Percentiles rank a stretch among this genome's conserved stretches.
phyloP scores from a whole-genome alignment of 139 green algal genomes.

The Chlamydomonas applanata region DNA sequence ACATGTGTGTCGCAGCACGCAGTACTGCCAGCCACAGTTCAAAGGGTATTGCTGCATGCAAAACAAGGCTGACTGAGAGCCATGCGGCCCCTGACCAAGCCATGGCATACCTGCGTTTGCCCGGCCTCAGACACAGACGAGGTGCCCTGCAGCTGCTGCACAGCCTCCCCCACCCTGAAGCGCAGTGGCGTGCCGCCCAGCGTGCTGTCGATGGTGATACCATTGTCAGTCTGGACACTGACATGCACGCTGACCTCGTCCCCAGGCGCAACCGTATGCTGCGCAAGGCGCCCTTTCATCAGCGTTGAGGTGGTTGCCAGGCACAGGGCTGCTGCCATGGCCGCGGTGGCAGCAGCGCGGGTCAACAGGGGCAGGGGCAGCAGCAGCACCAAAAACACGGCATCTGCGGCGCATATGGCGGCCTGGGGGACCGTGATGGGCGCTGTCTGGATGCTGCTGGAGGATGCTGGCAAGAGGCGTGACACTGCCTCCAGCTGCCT shows the following conservation, averaged over 20 bases:
- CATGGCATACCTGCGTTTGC: neutral
- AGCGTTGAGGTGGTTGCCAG: neutral
- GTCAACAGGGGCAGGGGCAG: conserved; percentile 3
- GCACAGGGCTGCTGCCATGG: neutral
- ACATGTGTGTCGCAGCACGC: no score
- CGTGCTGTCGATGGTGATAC: conserved; percentile 20
- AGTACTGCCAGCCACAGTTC: no score
- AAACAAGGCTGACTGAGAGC: neutral
- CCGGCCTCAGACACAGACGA: no score
- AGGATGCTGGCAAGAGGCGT: neutral
- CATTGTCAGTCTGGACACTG: conserved; percentile 1
- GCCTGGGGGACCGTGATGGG: neutral
- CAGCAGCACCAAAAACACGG: conserved; percentile 14
- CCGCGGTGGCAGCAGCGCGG: conserved; percentile 7
- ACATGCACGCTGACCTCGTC: conserved; percentile 21
- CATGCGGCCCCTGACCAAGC: neutral
- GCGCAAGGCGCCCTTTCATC: neutral
- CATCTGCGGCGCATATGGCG: conserved; percentile 3
- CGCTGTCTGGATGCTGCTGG: neutral
- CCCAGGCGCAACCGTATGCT: neutral
- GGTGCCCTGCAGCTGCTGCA: neutral
- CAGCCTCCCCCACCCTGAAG: neutral
- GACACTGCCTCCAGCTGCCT: neutral
- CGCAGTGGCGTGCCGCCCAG: neutral
- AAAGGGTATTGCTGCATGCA: no score